Evolutionary conservation across 2,329 filamentous ascomycete genomes (phyloP), one percentile per base, ranked within the genome.

Genomic region (Ophiocordyceps australis): DNA sequence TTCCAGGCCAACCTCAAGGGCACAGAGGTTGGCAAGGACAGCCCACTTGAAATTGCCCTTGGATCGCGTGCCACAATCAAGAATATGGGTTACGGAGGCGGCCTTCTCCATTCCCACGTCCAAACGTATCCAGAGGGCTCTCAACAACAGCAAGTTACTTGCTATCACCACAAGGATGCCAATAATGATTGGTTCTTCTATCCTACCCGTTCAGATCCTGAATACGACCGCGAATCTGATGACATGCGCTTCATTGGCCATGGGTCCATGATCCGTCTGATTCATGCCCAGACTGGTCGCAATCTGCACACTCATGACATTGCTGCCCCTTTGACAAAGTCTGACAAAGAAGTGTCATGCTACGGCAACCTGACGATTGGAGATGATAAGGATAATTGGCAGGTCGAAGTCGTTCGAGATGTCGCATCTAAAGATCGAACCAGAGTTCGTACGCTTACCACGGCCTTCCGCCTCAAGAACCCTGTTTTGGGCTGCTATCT

Each of bases 131-230:
- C 86, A 0, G 85, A 94, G 46, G 89, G 86, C 17, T 95, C 89
- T 20, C 59, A 58, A 27, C 89, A 98, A 55, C 91, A 98, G 53
- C 89, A 98, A 50, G 75, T 98, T 33, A 98, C 89, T 34, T 98
- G 91, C 62, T 98, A 98, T 55, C 89, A 98, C 55, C 89, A 98
- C 64, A 98, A 98, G 52, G 89, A 98, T 60, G 67, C 86, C 49
- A 98, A 98, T 68, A 98, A 98, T 50, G 89, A 98, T 50, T 98
- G 89, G 89, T 93, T 91, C 57, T 85, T 98, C 55, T 94, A 94
- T 50, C 89, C 89, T 15, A 93, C 86, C 57, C 80, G 91, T 34
- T 54, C 62, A 28, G 69, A 92, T 31, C 54, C 65, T 14, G 74
- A 78, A 12, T 93, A 74, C 43, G 63, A 85, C 40, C 54, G 69